phyloP scores from a whole-genome alignment of 495 filamentous ascomycete genomes.

The Penicillium roqueforti region DNA sequence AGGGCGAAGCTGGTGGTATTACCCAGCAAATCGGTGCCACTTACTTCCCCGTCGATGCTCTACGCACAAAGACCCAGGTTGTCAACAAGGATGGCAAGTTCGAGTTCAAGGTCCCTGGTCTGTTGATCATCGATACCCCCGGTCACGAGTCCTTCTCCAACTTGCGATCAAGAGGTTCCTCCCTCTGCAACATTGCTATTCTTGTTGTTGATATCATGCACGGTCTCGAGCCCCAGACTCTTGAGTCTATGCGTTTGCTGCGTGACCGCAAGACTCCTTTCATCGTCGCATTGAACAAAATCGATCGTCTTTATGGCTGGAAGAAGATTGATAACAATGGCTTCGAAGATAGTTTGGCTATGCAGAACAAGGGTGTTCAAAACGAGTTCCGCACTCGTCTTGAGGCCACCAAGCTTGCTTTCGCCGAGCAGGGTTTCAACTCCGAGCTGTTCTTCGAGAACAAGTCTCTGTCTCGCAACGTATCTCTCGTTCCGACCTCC shows the following conservation, averaged over 20 bases:
- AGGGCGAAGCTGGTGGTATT: conserved; percentile 99
- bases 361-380: conserved; percentile 92
- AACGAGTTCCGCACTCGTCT: conserved; percentile 91
- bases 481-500: conserved; percentile 94
- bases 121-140: conserved; percentile 96
- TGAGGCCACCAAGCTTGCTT: conserved; percentile 86
- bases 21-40: conserved; percentile 99
- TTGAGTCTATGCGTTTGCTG: conserved; percentile 93
- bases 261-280: conserved; percentile 95
- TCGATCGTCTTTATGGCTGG: conserved; percentile 98
- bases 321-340: conserved; percentile 97
- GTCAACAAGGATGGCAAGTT: conserved; percentile 88
- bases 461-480: conserved; percentile 88
- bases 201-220: conserved; percentile 99
- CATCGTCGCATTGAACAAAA: conserved; percentile 99
- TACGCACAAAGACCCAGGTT: conserved; percentile 84
- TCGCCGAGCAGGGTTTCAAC: conserved; percentile 97
- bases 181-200: conserved; percentile 98
- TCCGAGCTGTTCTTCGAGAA: conserved; percentile 96
- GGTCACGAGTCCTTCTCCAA: conserved; percentile 99
- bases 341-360: conserved; percentile 82
- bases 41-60: conserved; percentile 95
- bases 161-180: conserved; percentile 90
- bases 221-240: conserved; percentile 94
- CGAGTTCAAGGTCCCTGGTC: conserved; percentile 96